These are phyloP conservation scores for Candida caryicola DNA, from an alignment of 805 yeast genomes.

Conservation along the genomic window DNA sequence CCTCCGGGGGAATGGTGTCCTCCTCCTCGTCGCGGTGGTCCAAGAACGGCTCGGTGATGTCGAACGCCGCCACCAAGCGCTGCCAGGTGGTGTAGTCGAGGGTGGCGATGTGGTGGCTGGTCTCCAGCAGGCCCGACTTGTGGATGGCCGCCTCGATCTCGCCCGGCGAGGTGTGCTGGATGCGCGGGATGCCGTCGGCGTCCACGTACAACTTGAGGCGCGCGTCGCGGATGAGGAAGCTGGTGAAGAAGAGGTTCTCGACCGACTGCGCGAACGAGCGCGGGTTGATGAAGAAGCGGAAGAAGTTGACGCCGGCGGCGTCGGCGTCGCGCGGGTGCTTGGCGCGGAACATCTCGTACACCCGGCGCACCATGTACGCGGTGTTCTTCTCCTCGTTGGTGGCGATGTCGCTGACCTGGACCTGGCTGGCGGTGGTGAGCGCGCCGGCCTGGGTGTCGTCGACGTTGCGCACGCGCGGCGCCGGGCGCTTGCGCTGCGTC, in stretches of 20 bases:
- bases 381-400: conserved; percentile 57
- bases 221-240: conserved; percentile 78
- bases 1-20: conserved; percentile 23
- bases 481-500: conserved; percentile 51
- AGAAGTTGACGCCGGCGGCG: conserved; percentile 50
- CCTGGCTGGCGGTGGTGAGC: conserved; percentile 51
- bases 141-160: conserved; percentile 16
- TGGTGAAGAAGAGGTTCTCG: conserved; percentile 79
- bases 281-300: conserved; percentile 71
- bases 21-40: conserved; percentile 38
- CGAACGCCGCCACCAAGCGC: conserved; percentile 48
- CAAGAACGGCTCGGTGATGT: conserved; percentile 55
- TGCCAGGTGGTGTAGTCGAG: conserved; percentile 69
- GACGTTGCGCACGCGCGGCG: conserved; percentile 28
- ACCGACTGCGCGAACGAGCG: conserved; percentile 71
- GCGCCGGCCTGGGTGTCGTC: conserved; percentile 42
- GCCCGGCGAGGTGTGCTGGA: conserved; percentile 31
- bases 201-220: conserved; percentile 50
- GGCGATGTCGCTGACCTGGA: conserved; percentile 50
- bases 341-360: conserved; percentile 41
- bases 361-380: conserved; percentile 57
- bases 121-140: conserved; percentile 23
- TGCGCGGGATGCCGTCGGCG: conserved; percentile 46
- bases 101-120: conserved; percentile 67
- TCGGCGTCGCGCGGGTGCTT: conserved; percentile 23